Base-by-base conservation (phyloP, 2,329 filamentous ascomycete species). In the Trichothecium roseum region DNA sequence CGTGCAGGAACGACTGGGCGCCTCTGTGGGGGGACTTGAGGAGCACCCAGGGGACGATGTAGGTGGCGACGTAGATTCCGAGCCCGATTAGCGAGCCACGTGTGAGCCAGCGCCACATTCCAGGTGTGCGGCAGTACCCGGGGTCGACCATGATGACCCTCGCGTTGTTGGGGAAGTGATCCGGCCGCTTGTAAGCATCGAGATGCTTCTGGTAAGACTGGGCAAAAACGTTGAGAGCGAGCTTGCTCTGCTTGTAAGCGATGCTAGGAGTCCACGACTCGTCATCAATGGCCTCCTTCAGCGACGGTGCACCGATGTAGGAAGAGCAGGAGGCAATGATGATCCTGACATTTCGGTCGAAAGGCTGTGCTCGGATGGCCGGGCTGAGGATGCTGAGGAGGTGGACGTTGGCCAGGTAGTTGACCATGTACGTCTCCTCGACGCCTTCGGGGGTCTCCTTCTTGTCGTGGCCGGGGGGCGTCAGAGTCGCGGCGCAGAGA, bases 361-460 rank as follows among this genome's bases (percentile, higher is more conserved):
- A 78, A 2, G 91, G 91, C 58, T 98, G 91, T 2, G 84, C 86
- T 45, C 86, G 77, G 40, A 98, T 69, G 1, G 91, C 89, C 0
- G 91, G 91, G 47, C 82, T 91, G 26, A 98, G 68, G 20, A 98
- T 93, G 44, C 84, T 84, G 30, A 98, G 69, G 4, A 98, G 69
- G 52, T 98, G 93, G 62, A 95, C 96, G 57, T 95, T 96, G 43
- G 87, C 82, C 28, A 98, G 71, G 56, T 87, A 98, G 54, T 98
- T 98, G 48, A 96, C 69, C 62, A 87, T 43, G 40, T 42, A 42
- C 16, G 45, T 45, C 38, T 47, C 45, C 37, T 47, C 45, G 10
- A 47, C 35, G 4, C 43, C 42, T 35, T 49, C 37, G 26, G 41
- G 42, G 26, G 45, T 45, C 13, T 0, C 77, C 75, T 57, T 63